Conservation (phyloP, 192 early-diverging fungal species). For the Coemansia sp. region DNA sequence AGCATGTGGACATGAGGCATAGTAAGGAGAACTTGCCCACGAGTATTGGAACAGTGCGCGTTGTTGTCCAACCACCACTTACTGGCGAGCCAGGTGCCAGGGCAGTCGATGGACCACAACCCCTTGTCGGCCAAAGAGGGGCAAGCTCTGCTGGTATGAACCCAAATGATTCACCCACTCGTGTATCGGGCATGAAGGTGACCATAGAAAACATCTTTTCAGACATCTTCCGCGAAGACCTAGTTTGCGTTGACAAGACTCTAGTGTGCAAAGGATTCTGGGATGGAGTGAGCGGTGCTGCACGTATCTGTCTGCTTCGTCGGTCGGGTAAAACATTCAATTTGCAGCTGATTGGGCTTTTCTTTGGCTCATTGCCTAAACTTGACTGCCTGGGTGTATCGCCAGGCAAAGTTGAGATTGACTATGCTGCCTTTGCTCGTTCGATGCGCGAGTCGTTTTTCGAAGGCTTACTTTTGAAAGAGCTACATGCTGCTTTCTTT, state of each 20-base stretch:
- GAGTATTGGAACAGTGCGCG: background rate
- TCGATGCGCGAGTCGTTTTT: constrained; percentile 4
- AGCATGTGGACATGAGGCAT: background rate
- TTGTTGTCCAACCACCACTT: background rate
- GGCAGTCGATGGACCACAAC: background rate
- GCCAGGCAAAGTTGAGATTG: background rate
- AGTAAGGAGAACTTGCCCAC: background rate
- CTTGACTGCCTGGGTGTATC: background rate
- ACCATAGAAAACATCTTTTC: background rate
- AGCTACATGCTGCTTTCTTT: background rate
- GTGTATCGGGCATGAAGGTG: background rate
- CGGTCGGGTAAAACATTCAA: constrained; percentile 4
- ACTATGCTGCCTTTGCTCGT: background rate
- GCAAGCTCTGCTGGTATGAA: background rate
- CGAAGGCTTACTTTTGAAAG: background rate
- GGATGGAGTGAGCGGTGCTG: background rate
- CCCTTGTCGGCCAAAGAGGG: background rate
- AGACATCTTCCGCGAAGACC: background rate
- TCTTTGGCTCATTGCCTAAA: constrained; percentile 2
- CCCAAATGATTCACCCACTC: background rate
- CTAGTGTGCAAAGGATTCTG: constrained; percentile 9
- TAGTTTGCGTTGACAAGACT: background rate
- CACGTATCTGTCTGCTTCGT: constrained; percentile 2
- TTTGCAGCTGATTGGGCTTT: background rate
- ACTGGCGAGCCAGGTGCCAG: background rate